A percentile compares a stretch with the other conserved stretches of the same genome.
phyloP scores from a whole-genome alignment of 345 rosid genomes.

The Garcia nutans region DNA sequence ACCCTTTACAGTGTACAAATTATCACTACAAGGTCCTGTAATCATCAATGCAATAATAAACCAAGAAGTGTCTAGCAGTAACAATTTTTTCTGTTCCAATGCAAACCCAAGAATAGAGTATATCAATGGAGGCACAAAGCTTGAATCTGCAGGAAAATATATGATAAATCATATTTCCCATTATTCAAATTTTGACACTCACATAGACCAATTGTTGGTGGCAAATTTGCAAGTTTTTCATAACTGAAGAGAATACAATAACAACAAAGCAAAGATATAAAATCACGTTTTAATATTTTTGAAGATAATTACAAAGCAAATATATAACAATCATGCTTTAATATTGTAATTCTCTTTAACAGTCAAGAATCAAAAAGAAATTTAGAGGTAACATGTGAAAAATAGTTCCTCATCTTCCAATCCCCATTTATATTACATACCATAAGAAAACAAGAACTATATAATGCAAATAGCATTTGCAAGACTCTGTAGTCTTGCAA shows the following conservation, averaged over 20 bases:
- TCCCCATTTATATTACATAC: too few relatives aligned
- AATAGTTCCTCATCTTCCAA: conserved; percentile 6
- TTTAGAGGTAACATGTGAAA: background rate
- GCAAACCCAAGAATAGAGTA: conserved; percentile 1
- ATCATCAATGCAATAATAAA: conserved; percentile 25
- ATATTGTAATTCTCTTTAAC: background rate
- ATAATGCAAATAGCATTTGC: too few relatives aligned
- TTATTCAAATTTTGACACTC: too few relatives aligned
- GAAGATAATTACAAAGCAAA: conserved; percentile 70
- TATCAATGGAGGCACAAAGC: too few relatives aligned
- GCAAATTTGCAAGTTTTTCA: too few relatives aligned
- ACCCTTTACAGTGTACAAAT: conserved; percentile 26
- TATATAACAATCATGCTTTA: conserved; percentile 16
- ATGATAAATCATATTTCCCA: too few relatives aligned
- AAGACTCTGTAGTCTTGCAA: too few relatives aligned
- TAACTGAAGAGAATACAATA: too few relatives aligned
- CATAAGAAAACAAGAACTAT: too few relatives aligned
- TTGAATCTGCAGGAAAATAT: too few relatives aligned
- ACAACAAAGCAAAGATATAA: too few relatives aligned
- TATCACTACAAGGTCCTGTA: conserved; percentile 19
- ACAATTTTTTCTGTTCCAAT: conserved; percentile 34
- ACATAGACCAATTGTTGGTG: too few relatives aligned
- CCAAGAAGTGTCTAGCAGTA: conserved; percentile 21
- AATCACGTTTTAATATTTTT: conserved; percentile 12
- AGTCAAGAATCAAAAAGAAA: conserved; percentile 1